Conservation (phyloP, 73 alveolate species). For the Paramecium tetraurelia region DNA sequence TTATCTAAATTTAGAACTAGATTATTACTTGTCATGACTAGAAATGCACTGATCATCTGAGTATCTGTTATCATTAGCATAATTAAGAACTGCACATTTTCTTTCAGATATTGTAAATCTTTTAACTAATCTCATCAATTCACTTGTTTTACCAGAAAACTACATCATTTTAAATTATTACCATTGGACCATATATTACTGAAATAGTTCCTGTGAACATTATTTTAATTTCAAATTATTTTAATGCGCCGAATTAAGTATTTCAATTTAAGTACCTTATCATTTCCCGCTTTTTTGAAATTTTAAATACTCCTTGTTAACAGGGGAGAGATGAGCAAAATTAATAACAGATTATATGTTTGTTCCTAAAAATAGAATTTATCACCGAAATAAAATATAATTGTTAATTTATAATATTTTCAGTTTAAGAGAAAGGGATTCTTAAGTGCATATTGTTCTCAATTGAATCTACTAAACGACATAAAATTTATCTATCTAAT, state of each 20-base stretch:
- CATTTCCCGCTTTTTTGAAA: not conserved
- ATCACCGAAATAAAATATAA: not conserved
- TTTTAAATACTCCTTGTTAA: not conserved
- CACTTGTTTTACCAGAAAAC: slow-evolving; percentile 94
- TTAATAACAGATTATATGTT: not conserved
- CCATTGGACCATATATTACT: slow-evolving; percentile 87
- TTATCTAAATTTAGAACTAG: not conserved
- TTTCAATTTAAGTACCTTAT: not conserved
- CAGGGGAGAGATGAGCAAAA: not conserved
- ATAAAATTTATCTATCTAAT: too few relatives aligned
- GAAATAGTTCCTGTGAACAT: slow-evolving; percentile 73
- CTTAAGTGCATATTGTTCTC: too few relatives aligned
- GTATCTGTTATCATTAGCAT: slow-evolving; percentile 80
- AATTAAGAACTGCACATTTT: slow-evolving; percentile 74
- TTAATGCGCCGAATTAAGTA: not conserved
- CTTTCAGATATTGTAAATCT: slow-evolving; percentile 72
- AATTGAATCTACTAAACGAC: too few relatives aligned
- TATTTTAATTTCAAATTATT: not conserved
- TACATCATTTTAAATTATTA: not conserved
- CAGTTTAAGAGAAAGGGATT: not conserved
- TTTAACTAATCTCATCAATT: slow-evolving; percentile 76
- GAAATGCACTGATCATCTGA: slow-evolving; percentile 71
- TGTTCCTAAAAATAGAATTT: not conserved
- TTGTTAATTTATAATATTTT: too few relatives aligned
- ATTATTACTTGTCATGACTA: slow-evolving; percentile 79